Conservation (phyloP, 2,329 filamentous ascomycete genomes). For the Shiraia sp. region DNA sequence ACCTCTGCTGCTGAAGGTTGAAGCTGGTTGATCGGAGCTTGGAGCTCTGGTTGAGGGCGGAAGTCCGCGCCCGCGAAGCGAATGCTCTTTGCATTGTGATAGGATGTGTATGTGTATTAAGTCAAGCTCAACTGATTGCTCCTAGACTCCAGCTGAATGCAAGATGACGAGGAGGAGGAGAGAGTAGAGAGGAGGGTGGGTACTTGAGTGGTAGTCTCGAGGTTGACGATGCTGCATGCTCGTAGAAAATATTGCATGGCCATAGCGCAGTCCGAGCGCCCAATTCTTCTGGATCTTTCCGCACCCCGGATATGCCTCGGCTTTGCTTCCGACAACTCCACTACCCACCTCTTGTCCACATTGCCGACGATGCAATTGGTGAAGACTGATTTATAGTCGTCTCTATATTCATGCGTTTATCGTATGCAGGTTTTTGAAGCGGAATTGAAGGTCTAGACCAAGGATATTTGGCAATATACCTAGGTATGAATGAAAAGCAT, state of each 20-base stretch:
- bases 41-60: conserved; percentile 71
- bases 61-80: conserved; percentile 76
- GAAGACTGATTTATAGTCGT: too few species aligned
- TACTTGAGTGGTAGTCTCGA: not conserved
- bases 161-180: conserved; percentile 36
- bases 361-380: too few species aligned
- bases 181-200: conserved; percentile 27
- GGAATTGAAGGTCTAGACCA: too few species aligned
- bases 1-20: conserved; percentile 85
- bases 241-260: conserved; percentile 6
- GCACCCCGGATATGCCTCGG: conserved; percentile 4
- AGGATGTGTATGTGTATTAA: conserved; percentile 22
- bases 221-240: conserved; percentile 5
- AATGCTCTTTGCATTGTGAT: conserved; percentile 93
- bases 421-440: too few species aligned
- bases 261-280: conserved; percentile 1
- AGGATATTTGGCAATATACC: too few species aligned
- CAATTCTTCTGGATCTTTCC: conserved; percentile 4
- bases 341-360: not conserved
- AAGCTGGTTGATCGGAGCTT: conserved; percentile 58
- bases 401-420: too few species aligned
- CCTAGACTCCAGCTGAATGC: conserved; percentile 43
- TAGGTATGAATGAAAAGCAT: too few species aligned
- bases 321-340: conserved; percentile 7
- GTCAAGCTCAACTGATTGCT: conserved; percentile 35